phyloP scores from a whole-genome alignment of 1,139 yeast genomes.

The Debaryomycetaceae sp. region DNA sequence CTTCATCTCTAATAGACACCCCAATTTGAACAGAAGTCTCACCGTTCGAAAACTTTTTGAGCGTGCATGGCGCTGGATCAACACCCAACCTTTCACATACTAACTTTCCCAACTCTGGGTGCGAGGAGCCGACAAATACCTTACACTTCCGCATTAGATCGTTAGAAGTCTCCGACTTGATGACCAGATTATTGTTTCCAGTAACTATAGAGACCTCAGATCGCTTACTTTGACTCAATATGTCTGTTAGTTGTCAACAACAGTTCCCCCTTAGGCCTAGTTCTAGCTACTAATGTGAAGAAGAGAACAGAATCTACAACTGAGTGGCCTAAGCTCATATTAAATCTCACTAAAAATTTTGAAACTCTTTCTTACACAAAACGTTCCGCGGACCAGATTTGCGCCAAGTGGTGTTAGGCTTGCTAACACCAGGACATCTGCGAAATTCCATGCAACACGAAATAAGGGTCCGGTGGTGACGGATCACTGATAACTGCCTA shows the following conservation, averaged over 20 bases:
- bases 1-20: constrained; percentile 91
- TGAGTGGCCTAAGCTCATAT: not conserved
- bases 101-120: constrained; percentile 86
- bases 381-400: not conserved
- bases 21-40: constrained; percentile 97
- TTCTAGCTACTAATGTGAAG: not conserved
- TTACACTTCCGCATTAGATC: constrained; percentile 86
- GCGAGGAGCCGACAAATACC: constrained; percentile 93
- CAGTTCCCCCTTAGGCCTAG: not conserved
- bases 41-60: constrained; percentile 91
- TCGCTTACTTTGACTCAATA: not conserved
- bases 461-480: no score
- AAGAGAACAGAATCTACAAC: not conserved
- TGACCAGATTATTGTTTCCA: not conserved
- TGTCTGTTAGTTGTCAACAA: not conserved
- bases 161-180: constrained; percentile 1
- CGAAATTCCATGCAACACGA: not conserved
- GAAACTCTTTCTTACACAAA: not conserved
- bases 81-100: constrained; percentile 92
- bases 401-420: not conserved
- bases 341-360: not conserved
- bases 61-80: constrained; percentile 90
- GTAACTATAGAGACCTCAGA: not conserved
- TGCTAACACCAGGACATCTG: not conserved
- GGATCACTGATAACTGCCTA: no score